phyloP scores from a whole-genome alignment of 1,139 yeast species.

The Saccharomycopsis crataegensis region DNA sequence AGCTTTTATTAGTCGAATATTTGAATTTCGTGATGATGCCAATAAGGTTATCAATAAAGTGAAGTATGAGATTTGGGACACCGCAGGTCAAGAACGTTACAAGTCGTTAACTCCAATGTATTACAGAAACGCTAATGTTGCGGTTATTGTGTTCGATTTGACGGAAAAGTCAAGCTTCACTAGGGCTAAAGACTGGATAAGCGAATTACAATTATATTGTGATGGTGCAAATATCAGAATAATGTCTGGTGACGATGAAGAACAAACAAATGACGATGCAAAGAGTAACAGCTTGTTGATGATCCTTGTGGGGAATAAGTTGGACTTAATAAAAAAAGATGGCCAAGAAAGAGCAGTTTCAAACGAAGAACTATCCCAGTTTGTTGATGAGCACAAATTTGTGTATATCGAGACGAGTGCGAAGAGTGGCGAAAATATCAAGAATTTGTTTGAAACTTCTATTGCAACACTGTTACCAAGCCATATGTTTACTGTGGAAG shows the following conservation, averaged over 20 bases:
- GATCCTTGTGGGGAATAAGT: conserved; percentile 66
- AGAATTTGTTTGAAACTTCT: conserved; percentile 43
- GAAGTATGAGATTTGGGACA: conserved; percentile 60
- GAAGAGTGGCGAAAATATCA: conserved; percentile 69
- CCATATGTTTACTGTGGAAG: conserved; percentile 21
- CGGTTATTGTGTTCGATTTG: conserved; percentile 68
- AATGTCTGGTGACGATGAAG: neutral
- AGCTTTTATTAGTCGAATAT: conserved; percentile 58
- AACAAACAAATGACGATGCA: neutral
- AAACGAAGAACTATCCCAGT: conserved; percentile 6
- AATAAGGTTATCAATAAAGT: conserved; percentile 6
- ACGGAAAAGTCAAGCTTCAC: conserved; percentile 41
- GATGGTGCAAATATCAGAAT: conserved; percentile 29
- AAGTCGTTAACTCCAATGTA: conserved; percentile 88
- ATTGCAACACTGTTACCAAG: conserved; percentile 15
- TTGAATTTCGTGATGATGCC: conserved; percentile 23
- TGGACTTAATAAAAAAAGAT: conserved; percentile 44
- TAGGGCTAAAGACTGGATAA: conserved; percentile 83
- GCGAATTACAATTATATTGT: conserved; percentile 67
- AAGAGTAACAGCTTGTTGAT: conserved; percentile 38
- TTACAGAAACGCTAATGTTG: conserved; percentile 82
- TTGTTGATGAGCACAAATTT: conserved; percentile 53
- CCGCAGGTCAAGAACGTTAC: conserved; percentile 92
- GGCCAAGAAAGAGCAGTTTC: conserved; percentile 5
- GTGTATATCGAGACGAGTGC: conserved; percentile 80